A percentile compares a stretch with the other conserved stretches of the same genome.
phyloP scores from a whole-genome alignment of 164 flowering plant species.

The Taxillus chinensis region DNA sequence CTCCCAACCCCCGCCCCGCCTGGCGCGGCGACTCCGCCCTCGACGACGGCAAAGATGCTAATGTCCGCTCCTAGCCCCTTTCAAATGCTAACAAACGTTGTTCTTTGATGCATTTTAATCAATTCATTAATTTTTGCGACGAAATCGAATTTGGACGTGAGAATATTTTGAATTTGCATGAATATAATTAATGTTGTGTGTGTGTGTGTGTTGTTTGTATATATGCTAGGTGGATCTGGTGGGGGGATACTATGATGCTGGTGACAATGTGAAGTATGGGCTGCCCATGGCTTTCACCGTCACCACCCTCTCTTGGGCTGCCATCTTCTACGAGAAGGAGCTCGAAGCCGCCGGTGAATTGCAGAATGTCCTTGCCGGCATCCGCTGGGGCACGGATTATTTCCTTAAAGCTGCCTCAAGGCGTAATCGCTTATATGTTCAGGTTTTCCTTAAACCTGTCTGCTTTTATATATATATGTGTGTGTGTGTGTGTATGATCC shows the following conservation, averaged over 20 bases:
- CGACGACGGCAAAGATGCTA: slow-evolving; percentile 55
- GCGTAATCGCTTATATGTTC: slow-evolving; percentile 46
- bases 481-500: too few species aligned
- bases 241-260: slow-evolving; percentile 96
- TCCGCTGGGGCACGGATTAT: slow-evolving; percentile 87
- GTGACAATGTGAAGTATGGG: slow-evolving; percentile 89
- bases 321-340: slow-evolving; percentile 35
- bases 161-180: too few species aligned
- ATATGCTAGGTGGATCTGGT: slow-evolving; percentile 58
- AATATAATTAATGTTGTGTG: too few species aligned
- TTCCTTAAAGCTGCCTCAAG: slow-evolving; percentile 50
- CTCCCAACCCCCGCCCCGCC: slow-evolving; percentile 35
- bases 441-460: slow-evolving; percentile 25
- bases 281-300: slow-evolving; percentile 90
- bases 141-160: too few species aligned
- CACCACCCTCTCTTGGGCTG: slow-evolving; percentile 70
- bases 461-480: too few species aligned
- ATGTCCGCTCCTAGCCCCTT: slow-evolving; percentile 20
- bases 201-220: too few species aligned
- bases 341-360: slow-evolving; percentile 53
- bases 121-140: too few species aligned
- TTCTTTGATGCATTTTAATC: background rate
- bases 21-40: slow-evolving; percentile 88
- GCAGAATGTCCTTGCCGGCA: slow-evolving; percentile 32
- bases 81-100: too few species aligned